Evolutionary conservation across 352 stramenopile genomes (phyloP).

Genomic region (Globisporangium ultimum): DNA sequence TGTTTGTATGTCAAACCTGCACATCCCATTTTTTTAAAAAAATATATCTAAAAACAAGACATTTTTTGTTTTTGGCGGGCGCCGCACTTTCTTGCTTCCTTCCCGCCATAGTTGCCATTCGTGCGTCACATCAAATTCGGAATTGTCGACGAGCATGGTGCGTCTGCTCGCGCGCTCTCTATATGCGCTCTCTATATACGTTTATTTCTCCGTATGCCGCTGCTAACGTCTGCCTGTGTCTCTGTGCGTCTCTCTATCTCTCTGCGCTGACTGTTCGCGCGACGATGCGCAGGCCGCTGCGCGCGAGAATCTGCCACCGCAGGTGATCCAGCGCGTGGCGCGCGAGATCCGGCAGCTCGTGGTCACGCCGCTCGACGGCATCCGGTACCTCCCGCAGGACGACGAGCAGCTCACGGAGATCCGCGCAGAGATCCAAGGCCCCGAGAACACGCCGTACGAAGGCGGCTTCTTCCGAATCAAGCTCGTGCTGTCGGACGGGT

Average conservation of each 20-base stretch:
- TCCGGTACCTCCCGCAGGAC: constrained; percentile 91
- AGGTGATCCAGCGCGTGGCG: constrained; percentile 91
- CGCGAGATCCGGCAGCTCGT: constrained; percentile 92
- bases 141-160: background rate
- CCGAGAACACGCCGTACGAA: constrained; percentile 97
- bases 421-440: constrained; percentile 95
- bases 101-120: too few species aligned
- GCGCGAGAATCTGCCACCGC: constrained; percentile 71
- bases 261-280: background rate
- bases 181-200: background rate
- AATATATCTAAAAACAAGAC: too few species aligned
- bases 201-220: background rate
- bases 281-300: constrained; percentile 24
- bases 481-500: constrained; percentile 89
- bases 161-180: background rate
- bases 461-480: constrained; percentile 95
- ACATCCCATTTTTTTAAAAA: too few species aligned
- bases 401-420: constrained; percentile 91
- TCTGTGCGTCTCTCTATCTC: background rate
- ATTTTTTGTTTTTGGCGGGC: too few species aligned
- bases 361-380: constrained; percentile 87
- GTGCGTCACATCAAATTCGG: too few species aligned
- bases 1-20: too few species aligned
- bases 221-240: background rate
- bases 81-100: too few species aligned